Percentiles rank a stretch among this genome's conserved stretches.
These are phyloP conservation scores for Alternaria gaisen DNA, from an alignment of 2,329 filamentous ascomycete genomes.

Conservation along the genomic window DNA sequence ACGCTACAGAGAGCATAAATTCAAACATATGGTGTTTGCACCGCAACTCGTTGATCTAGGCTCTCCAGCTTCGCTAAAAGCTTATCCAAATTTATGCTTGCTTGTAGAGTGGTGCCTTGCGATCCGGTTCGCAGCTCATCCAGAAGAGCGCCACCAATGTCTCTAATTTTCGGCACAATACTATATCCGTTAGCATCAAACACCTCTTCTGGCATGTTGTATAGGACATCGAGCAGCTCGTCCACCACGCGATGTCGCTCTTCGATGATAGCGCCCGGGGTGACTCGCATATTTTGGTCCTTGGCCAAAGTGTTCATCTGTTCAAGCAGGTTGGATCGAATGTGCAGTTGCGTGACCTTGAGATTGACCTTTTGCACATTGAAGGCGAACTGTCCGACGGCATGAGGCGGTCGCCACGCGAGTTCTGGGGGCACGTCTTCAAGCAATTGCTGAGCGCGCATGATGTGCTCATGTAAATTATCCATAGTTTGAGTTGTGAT, in stretches of 20 bases:
- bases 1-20: neutral
- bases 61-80: slow-evolving; percentile 26
- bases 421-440: slow-evolving; percentile 25
- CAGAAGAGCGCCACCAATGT: slow-evolving; percentile 28
- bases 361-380: slow-evolving; percentile 33
- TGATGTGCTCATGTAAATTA: slow-evolving; percentile 27
- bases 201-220: slow-evolving; percentile 29
- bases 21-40: slow-evolving; percentile 10
- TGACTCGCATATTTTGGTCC: slow-evolving; percentile 19
- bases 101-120: slow-evolving; percentile 22
- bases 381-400: slow-evolving; percentile 24
- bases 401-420: slow-evolving; percentile 12
- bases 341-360: slow-evolving; percentile 33
- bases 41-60: slow-evolving; percentile 20
- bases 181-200: slow-evolving; percentile 36
- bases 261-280: slow-evolving; percentile 26
- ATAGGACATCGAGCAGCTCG: slow-evolving; percentile 27
- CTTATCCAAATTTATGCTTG: slow-evolving; percentile 25
- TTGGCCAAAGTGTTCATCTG: slow-evolving; percentile 30
- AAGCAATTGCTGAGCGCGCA: slow-evolving; percentile 20
- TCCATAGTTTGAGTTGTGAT: slow-evolving; percentile 20
- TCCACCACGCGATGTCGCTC: slow-evolving; percentile 29
- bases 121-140: slow-evolving; percentile 28
- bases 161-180: slow-evolving; percentile 30
- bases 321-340: slow-evolving; percentile 33